Percentiles rank a stretch among this genome's conserved stretches.
These are phyloP conservation scores for Candida anglica DNA, from an alignment of 805 yeast genomes.

Conservation along the genomic window DNA sequence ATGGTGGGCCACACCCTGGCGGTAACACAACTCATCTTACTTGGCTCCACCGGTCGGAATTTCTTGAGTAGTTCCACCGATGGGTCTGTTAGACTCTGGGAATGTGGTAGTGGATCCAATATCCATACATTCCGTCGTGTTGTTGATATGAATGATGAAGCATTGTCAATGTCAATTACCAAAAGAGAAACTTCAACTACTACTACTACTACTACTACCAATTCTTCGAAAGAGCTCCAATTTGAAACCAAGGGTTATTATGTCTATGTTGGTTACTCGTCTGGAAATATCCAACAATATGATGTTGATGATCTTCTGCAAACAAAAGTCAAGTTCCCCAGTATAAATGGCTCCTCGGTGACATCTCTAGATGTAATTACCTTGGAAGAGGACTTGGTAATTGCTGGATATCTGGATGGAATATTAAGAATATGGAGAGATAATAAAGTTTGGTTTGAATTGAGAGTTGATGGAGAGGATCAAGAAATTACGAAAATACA, in stretches of 20 bases:
- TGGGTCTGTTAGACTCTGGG: constrained; percentile 13
- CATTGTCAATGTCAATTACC: too few relatives aligned
- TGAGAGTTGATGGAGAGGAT: constrained; percentile 9
- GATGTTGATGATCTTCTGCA: constrained; percentile 9
- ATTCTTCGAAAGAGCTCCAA: too few relatives aligned
- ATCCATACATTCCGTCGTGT: constrained; percentile 11
- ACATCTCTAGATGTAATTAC: neutral
- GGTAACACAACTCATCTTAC: constrained; percentile 8
- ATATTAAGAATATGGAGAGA: constrained; percentile 1
- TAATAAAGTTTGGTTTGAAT: constrained; percentile 6
- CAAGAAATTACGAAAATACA: too few relatives aligned
- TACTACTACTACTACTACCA: too few relatives aligned
- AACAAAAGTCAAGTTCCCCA: constrained; percentile 3
- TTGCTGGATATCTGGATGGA: constrained; percentile 3
- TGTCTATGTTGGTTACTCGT: constrained; percentile 12
- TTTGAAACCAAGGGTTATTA: constrained; percentile 8
- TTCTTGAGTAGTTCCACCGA: constrained; percentile 11
- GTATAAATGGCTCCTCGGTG: neutral
- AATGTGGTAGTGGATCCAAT: constrained; percentile 10
- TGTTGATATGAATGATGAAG: too few relatives aligned
- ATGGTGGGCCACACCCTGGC: constrained; percentile 8
- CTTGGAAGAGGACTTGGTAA: neutral
- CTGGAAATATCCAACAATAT: constrained; percentile 13
- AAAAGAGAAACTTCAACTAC: too few relatives aligned
- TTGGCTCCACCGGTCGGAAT: constrained; percentile 14